These are phyloP conservation scores for Chaetomiaceae sp. DNA, from an alignment of 2,329 filamentous ascomycete genomes.

Conservation along the genomic window DNA sequence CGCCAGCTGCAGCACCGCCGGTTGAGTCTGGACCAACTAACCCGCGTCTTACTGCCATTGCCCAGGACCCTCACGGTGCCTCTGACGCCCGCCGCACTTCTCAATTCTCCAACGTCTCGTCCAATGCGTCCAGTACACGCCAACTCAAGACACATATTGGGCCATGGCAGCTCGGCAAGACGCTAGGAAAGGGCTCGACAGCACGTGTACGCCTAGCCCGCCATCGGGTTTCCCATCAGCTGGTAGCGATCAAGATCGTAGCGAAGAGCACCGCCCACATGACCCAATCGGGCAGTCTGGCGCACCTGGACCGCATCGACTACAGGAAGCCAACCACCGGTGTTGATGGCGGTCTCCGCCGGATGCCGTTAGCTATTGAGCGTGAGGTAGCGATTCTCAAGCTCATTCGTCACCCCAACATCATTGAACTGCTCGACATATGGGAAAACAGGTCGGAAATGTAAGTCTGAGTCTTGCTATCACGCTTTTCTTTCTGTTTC, in stretches of 20 bases:
- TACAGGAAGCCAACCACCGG: slow-evolving; percentile 48
- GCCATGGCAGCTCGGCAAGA: slow-evolving; percentile 88
- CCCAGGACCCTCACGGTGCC: slow-evolving; percentile 29
- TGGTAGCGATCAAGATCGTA: slow-evolving; percentile 93
- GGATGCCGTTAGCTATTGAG: slow-evolving; percentile 84
- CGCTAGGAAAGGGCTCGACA: slow-evolving; percentile 83
- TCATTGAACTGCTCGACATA: slow-evolving; percentile 91
- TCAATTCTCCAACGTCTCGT: slow-evolving; percentile 36
- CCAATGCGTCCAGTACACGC: slow-evolving; percentile 32
- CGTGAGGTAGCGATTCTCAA: slow-evolving; percentile 97
- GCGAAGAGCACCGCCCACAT: slow-evolving; percentile 75
- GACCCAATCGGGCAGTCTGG: slow-evolving; percentile 80
- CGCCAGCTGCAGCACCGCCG: slow-evolving; percentile 1
- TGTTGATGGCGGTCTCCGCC: slow-evolving; percentile 54
- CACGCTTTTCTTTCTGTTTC: background rate
- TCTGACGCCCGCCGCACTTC: slow-evolving; percentile 36
- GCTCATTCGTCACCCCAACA: slow-evolving; percentile 88
- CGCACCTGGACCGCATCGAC: slow-evolving; percentile 72
- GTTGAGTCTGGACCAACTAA: slow-evolving; percentile 1
- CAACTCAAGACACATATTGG: slow-evolving; percentile 70
- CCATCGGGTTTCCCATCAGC: slow-evolving; percentile 71
- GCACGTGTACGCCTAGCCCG: slow-evolving; percentile 82
- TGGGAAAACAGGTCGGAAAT: slow-evolving; percentile 97
- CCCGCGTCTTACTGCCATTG: slow-evolving; percentile 32
- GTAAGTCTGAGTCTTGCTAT: slow-evolving; percentile 48